phyloP scores from a whole-genome alignment of 352 stramenopile species.

The Globisporangium apiculatum region DNA sequence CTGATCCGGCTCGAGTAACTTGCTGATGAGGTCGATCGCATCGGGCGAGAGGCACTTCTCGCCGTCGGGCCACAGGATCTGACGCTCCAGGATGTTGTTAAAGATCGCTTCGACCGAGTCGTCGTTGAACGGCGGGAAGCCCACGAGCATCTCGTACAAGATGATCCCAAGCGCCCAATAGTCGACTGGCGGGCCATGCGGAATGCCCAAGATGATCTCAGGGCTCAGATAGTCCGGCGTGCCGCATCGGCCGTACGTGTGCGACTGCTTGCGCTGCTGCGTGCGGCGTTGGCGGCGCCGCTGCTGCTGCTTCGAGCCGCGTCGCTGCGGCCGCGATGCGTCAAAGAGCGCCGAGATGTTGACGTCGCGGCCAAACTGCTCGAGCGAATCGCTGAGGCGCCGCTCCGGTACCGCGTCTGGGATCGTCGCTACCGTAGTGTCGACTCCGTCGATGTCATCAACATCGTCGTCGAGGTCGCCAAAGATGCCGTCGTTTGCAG shows the following conservation, averaged over 20 bases:
- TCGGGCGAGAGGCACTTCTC: slow-evolving; percentile 80
- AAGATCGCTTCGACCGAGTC: slow-evolving; percentile 87
- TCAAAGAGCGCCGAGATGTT: slow-evolving; percentile 19
- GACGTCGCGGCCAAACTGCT: slow-evolving; percentile 17
- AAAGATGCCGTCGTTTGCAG: slow-evolving; percentile 11
- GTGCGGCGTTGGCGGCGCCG: neutral
- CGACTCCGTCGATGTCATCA: slow-evolving; percentile 2
- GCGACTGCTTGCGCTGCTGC: slow-evolving; percentile 27
- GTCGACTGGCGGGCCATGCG: slow-evolving; percentile 75
- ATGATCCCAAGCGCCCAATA: slow-evolving; percentile 91
- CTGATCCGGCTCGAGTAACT: slow-evolving; percentile 62
- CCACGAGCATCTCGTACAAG: slow-evolving; percentile 86
- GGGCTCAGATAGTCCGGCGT: slow-evolving; percentile 87
- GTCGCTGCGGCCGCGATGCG: slow-evolving; percentile 7
- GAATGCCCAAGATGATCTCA: slow-evolving; percentile 74
- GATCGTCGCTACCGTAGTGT: neutral
- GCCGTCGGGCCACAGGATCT: slow-evolving; percentile 86
- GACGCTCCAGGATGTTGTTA: slow-evolving; percentile 72
- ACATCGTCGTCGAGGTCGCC: slow-evolving; percentile 12
- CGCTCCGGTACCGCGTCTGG: neutral
- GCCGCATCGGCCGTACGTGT: slow-evolving; percentile 71
- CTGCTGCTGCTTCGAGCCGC: slow-evolving; percentile 20
- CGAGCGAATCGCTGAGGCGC: slow-evolving; percentile 5
- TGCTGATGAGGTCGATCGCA: slow-evolving; percentile 80
- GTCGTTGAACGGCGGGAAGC: slow-evolving; percentile 87